These are phyloP conservation scores for Mycothermus thermophilus DNA, from an alignment of 495 filamentous ascomycete genomes.

Conservation along the genomic window DNA sequence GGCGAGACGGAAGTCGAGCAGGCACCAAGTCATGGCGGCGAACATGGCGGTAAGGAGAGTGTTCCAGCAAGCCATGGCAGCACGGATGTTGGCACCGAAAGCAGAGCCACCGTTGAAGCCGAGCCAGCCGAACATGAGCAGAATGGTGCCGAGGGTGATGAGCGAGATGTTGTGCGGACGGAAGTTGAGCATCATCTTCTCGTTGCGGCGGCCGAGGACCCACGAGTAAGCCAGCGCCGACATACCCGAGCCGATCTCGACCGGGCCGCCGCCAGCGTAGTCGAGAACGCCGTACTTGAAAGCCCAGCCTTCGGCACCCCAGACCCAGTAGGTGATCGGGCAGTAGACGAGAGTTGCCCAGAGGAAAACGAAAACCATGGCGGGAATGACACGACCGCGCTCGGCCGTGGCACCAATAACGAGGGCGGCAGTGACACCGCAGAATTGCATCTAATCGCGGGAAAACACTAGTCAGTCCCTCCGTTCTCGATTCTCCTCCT, in stretches of 20 bases:
- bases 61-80: conserved; percentile 96
- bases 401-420: conserved; percentile 86
- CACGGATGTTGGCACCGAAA: conserved; percentile 93
- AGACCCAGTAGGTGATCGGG: conserved; percentile 87
- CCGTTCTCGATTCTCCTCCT: no score
- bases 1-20: conserved; percentile 89
- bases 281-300: conserved; percentile 88
- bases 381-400: conserved; percentile 84
- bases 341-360: conserved; percentile 98
- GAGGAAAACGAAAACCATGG: conserved; percentile 87
- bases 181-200: conserved; percentile 98
- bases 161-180: conserved; percentile 96
- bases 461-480: no score
- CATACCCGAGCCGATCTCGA: conserved; percentile 92
- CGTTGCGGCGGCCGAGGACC: conserved; percentile 90
- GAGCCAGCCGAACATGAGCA: conserved; percentile 98
- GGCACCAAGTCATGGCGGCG: conserved; percentile 72
- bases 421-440: conserved; percentile 81
- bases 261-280: conserved; percentile 92
- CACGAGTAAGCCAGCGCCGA: conserved; percentile 88
- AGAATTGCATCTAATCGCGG: conserved; percentile 99
- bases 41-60: conserved; percentile 84
- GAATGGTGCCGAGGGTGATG: conserved; percentile 85
- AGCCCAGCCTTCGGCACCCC: conserved; percentile 89
- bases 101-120: conserved; percentile 96